Conservation (phyloP, 1,284 basidiomycete species). For the Exobasidium rhododendri region DNA sequence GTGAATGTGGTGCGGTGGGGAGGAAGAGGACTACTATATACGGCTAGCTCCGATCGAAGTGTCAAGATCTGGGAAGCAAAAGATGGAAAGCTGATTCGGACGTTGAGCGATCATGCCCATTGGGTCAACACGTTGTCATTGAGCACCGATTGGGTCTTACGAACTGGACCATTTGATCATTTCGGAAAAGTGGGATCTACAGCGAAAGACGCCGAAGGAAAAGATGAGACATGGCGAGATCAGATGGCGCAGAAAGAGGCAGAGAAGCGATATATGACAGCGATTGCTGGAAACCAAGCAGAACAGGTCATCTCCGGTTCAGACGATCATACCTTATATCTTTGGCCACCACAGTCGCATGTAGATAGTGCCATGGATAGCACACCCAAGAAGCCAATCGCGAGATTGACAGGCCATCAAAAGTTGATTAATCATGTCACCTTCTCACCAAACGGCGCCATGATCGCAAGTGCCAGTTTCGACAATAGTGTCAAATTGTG, state of each 20-base stretch:
- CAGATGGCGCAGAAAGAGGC: conserved; percentile 19
- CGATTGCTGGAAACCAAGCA: conserved; percentile 61
- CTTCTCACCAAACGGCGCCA: conserved; percentile 89
- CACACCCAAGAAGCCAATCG: conserved; percentile 72
- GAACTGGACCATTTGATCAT: conserved; percentile 93
- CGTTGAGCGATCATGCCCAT: conserved; percentile 90
- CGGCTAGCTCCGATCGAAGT: conserved; percentile 87
- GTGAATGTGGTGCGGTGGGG: conserved; percentile 97
- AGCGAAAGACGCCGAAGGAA: conserved; percentile 9
- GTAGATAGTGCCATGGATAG: conserved; percentile 76
- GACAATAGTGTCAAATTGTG: conserved; percentile 89
- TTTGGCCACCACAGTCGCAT: conserved; percentile 48
- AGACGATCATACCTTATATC: conserved; percentile 75
- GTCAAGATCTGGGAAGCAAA: conserved; percentile 90
- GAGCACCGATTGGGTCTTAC: conserved; percentile 89
- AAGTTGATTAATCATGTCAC: conserved; percentile 91
- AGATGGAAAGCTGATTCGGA: conserved; percentile 63
- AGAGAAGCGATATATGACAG: conserved; percentile 65
- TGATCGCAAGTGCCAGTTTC: conserved; percentile 86
- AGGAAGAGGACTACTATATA: conserved; percentile 65
- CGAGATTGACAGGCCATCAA: conserved; percentile 89
- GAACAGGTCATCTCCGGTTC: conserved; percentile 70
- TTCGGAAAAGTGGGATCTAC: conserved; percentile 53
- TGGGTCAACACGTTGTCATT: conserved; percentile 97
- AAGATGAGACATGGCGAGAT: conserved; percentile 59